Percentiles rank a stretch among this genome's conserved stretches.
These are phyloP conservation scores for Epichloe baconii DNA, from an alignment of 2,329 filamentous ascomycete species.

Conservation along the genomic window DNA sequence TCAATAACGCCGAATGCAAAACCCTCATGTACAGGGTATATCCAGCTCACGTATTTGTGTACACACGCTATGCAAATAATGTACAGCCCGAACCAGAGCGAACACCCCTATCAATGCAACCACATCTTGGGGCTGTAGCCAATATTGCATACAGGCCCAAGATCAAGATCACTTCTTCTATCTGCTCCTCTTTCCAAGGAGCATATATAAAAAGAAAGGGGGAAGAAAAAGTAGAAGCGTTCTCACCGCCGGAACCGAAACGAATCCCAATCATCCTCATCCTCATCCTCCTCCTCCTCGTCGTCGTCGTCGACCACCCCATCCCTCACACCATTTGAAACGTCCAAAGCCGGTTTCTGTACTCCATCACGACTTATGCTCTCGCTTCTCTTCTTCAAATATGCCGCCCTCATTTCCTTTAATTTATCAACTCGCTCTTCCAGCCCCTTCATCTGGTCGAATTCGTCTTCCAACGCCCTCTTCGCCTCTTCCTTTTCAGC, in stretches of 20 bases:
- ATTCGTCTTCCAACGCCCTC: slow-evolving; percentile 60
- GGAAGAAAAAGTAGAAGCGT: background rate
- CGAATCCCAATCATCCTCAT: slow-evolving; percentile 43
- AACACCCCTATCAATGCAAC: too few relatives aligned
- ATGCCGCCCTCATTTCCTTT: slow-evolving; percentile 57
- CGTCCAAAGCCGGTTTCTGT: slow-evolving; percentile 14
- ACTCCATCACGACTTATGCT: slow-evolving; percentile 15
- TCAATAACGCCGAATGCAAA: background rate
- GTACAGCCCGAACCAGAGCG: background rate
- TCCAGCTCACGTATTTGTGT: background rate
- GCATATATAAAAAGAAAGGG: background rate
- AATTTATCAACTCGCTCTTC: slow-evolving; percentile 57
- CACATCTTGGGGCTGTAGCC: too few relatives aligned
- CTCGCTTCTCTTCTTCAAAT: slow-evolving; percentile 32
- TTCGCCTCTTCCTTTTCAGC: slow-evolving; percentile 67
- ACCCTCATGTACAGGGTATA: background rate
- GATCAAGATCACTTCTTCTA: too few relatives aligned
- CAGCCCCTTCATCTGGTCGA: slow-evolving; percentile 71
- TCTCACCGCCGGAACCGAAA: slow-evolving; percentile 32
- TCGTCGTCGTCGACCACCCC: slow-evolving; percentile 21
- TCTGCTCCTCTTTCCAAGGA: too few relatives aligned
- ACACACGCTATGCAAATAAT: background rate
- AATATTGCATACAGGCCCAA: too few relatives aligned
- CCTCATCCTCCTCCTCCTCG: slow-evolving; percentile 36
- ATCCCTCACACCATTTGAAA: background rate